Evolutionary conservation across 805 yeast genomes (phyloP).

Genomic region (Candida sonorensis): DNA sequence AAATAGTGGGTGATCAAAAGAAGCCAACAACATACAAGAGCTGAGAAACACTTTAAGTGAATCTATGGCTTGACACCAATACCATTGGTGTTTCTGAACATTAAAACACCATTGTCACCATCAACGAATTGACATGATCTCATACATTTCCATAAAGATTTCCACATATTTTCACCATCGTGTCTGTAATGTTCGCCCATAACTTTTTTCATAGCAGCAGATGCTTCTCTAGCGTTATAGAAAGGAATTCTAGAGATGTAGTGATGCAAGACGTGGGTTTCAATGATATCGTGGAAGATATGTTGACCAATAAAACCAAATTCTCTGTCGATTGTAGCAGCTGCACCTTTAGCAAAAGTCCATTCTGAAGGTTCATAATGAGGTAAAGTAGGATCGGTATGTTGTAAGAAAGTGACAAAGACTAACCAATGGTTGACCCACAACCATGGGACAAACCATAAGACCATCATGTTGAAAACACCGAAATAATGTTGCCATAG

Average conservation of each 20-base stretch:
- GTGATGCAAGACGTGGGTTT: constrained; percentile 53
- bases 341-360: constrained; percentile 64
- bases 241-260: constrained; percentile 50
- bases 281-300: constrained; percentile 52
- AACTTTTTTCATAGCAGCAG: constrained; percentile 43
- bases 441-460: constrained; percentile 54
- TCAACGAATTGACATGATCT: constrained; percentile 70
- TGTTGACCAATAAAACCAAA: constrained; percentile 53
- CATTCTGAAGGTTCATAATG: constrained; percentile 51
- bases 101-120: constrained; percentile 57
- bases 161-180: constrained; percentile 51
- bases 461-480: constrained; percentile 40
- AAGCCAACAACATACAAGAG: neutral
- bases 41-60: too few species aligned
- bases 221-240: constrained; percentile 48
- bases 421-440: constrained; percentile 64
- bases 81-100: constrained; percentile 56
- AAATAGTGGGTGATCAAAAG: neutral
- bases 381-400: constrained; percentile 53
- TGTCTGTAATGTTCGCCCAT: constrained; percentile 47
- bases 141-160: constrained; percentile 46
- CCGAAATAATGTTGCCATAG: constrained; percentile 45
- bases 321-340: constrained; percentile 57
- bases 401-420: constrained; percentile 56
- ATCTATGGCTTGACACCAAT: constrained; percentile 32